Evolutionary conservation across 768 basidiomycete species (phyloP), one percentile per base, ranked within the genome.

Genomic region (Mycena polygramma): DNA sequence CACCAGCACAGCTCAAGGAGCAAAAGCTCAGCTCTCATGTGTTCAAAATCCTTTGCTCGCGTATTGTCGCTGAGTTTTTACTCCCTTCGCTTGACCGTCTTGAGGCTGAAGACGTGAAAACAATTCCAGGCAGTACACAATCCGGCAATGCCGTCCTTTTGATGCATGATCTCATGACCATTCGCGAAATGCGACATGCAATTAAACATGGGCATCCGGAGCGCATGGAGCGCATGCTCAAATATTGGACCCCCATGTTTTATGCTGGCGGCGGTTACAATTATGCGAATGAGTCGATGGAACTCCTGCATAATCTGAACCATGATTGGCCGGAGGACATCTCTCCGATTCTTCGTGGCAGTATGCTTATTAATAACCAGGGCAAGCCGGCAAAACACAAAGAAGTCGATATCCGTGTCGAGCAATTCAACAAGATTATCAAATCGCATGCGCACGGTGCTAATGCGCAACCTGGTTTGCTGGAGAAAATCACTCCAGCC

Each of bases 231-330:
- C 17, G 48, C n/a, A 49, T 49, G 48, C 20, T 49, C n/a, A 49
- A 49, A 20, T 49, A 49, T 49, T 22, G 48, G 48, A 49, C 48
- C n/a, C 48, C 48, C 24, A 49, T 17, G 20, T 15, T 46, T 20
- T 20, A 46, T 46, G 45, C 45, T 46, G 45, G 39, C 7, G 74
- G 73, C 15, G 71, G 77, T 57, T 75, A 74, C 58, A 77, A 77
- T 46, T 77, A 77, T 55, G 65, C 77, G 4, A 76, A 77, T 60
- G 73, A 76, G 54, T 67, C 55, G 15, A 77, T 76, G 77, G 77
- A 77, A 41, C 65, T 77, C 0, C 67, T 77, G 1, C 75, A 77
- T 58, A 77, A 77, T 51, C 14, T 71, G 5, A 62, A 36, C 1
- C 74, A 76, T 51, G 74, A 77, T 51, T 75, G 73, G 76, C 77